Conservation (phyloP, 805 yeast species). For the Candida ulmi region DNA sequence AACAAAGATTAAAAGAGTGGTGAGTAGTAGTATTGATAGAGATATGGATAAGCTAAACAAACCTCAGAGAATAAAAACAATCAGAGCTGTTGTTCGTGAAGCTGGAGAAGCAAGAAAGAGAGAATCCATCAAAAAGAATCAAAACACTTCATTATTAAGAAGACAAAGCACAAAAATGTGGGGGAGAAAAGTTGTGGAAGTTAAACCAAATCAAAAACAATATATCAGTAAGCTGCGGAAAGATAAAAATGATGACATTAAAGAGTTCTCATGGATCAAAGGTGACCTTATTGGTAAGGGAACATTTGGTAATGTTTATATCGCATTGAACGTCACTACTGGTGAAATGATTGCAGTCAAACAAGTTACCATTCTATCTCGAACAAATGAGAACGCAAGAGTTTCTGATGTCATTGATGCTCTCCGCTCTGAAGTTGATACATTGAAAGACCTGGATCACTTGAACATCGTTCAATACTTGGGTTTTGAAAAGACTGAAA, state of each 20-base stretch:
- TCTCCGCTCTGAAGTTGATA: constrained; percentile 83
- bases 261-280: constrained; percentile 94
- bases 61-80: constrained; percentile 79
- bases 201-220: constrained; percentile 64
- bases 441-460: constrained; percentile 91
- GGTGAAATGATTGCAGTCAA: constrained; percentile 99
- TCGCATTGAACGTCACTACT: constrained; percentile 90
- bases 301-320: constrained; percentile 88
- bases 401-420: constrained; percentile 70
- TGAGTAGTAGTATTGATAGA: constrained; percentile 13
- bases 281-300: constrained; percentile 97
- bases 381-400: constrained; percentile 31
- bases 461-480: constrained; percentile 91
- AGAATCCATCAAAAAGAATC: constrained; percentile 16
- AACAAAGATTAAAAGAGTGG: constrained; percentile 14
- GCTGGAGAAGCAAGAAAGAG: constrained; percentile 62
- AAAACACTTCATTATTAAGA: constrained; percentile 39
- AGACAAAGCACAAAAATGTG: constrained; percentile 91
- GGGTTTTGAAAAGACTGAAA: constrained; percentile 77
- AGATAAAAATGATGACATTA: constrained; percentile 55
- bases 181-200: constrained; percentile 93
- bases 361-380: constrained; percentile 69
- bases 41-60: constrained; percentile 17
- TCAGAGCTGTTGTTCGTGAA: constrained; percentile 89
- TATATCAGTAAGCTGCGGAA: constrained; percentile 59